Conservation (phyloP, 1,284 basidiomycete genomes). For the Mycena citricolor region DNA sequence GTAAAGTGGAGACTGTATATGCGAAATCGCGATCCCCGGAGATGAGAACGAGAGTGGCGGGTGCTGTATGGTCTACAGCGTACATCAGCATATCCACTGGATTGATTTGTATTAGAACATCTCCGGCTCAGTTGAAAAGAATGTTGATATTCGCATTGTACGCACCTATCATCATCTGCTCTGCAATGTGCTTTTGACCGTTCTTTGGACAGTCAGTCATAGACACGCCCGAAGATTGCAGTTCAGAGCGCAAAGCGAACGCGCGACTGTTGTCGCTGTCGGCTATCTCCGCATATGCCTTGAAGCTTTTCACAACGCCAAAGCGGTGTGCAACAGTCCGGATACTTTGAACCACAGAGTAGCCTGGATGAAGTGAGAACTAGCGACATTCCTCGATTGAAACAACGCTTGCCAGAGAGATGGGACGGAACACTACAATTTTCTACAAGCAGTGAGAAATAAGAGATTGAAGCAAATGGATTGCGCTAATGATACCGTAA, state of each 20-base stretch:
- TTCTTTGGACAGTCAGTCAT: conserved; percentile 59
- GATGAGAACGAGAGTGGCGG: conserved; percentile 53
- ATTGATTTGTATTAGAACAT: neutral
- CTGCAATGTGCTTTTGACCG: conserved; percentile 52
- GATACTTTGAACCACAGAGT: conserved; percentile 33
- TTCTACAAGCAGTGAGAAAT: conserved; percentile 31
- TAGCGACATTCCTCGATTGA: neutral
- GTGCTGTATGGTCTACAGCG: conserved; percentile 54
- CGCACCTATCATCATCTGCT: conserved; percentile 52
- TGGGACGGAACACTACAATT: conserved; percentile 49
- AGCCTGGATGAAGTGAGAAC: conserved; percentile 27
- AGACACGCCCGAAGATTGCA: conserved; percentile 60
- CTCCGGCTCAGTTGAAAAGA: no score
- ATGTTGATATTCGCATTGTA: conserved; percentile 1
- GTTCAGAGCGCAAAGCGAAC: conserved; percentile 48
- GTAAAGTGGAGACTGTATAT: conserved; percentile 54
- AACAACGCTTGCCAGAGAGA: conserved; percentile 18
- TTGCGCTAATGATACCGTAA: conserved; percentile 28
- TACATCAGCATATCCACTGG: conserved; percentile 53
- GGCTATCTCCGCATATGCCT: conserved; percentile 43
- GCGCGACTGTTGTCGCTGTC: conserved; percentile 35
- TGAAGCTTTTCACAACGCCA: conserved; percentile 37
- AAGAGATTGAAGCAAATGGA: neutral
- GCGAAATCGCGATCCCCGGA: conserved; percentile 59
- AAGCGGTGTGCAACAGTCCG: conserved; percentile 32